Evolutionary conservation across 2,329 filamentous ascomycete genomes (phyloP), one percentile per base, ranked within the genome.

Genomic region (Colletotrichum liaoningense): DNA sequence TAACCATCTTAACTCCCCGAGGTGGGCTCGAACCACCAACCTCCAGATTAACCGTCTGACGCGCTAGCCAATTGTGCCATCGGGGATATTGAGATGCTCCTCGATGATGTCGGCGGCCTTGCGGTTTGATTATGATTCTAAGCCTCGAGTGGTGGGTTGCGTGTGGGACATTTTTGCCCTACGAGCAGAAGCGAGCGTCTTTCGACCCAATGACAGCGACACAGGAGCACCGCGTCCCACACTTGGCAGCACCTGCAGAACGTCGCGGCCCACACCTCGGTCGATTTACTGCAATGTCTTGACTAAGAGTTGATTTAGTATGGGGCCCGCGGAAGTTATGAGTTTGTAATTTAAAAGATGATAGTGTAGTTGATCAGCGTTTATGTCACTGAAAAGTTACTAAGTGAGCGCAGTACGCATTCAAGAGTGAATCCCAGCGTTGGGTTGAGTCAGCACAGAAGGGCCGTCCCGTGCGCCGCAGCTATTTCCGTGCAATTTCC

Each of bases 11-110:
- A 0, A 4, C 60, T 55, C 62, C 62, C 62, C 62, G 62, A 64
- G 62, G 62, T 64, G 62, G 70, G 70, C 70, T 72, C 70, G 70
- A 72, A 72, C 70, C 66, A 72, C 70, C 70, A 72, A 72, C 70
- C 70, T 72, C 70, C 70, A 72, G 70, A 72, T 72, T 72, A 72
- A 72, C 70, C 69, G 70, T 72, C 70, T 72, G 70, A 72, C 70
- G 70, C 70, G 70, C 70, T 69, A 72, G 70, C 70, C 70, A 72
- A 72, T 72, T 72, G 70, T 72, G 70, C 70, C 70, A 72, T 72
- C 70, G 70, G 70, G 70, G 70, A 72, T 11, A 46, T 22, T 65
- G 63, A 42, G 24, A 2, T 46, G 7, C 14, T 54, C 4, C 1
- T 69, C 46, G n/a, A 5, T 64, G 42, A 42, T 2, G 16, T 0